A percentile compares a stretch with the other conserved stretches of the same genome.
Conservation (phyloP, 2,329 filamentous ascomycete species). For the Aspergillus novofumigatus region DNA sequence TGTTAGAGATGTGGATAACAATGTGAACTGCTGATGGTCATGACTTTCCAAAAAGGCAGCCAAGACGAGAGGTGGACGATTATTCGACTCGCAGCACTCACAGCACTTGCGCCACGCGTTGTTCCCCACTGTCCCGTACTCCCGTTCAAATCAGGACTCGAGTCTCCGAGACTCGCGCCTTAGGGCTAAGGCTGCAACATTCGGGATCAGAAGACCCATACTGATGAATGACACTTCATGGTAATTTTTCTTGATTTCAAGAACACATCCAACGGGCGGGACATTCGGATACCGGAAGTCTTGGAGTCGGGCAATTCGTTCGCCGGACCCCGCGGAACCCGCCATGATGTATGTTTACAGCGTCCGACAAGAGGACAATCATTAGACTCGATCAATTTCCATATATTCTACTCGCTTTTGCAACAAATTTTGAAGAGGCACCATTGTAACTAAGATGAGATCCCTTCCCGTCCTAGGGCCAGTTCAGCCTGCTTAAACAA, state of each 20-base stretch:
- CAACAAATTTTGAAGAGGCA: neutral
- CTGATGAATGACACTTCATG: too few species aligned
- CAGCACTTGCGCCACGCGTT: neutral
- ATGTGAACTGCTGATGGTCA: too few species aligned
- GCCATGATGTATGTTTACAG: too few species aligned
- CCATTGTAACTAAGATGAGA: neutral
- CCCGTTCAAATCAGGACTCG: neutral
- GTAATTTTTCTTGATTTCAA: too few species aligned
- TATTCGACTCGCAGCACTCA: neutral
- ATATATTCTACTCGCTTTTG: neutral
- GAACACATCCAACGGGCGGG: too few species aligned
- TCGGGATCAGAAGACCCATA: too few species aligned
- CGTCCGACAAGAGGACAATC: too few species aligned
- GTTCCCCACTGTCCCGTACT: neutral
- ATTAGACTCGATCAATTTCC: too few species aligned
- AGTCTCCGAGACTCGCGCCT: neutral
- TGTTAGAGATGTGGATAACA: slow-evolving; percentile 3
- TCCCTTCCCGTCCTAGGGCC: neutral
- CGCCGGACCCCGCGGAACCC: too few species aligned
- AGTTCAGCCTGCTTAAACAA: neutral
- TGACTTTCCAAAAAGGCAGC: slow-evolving; percentile 15
- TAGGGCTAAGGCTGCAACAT: too few species aligned
- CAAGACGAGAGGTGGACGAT: slow-evolving; percentile 16
- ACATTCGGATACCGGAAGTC: too few species aligned
- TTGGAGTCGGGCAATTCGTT: too few species aligned